These are phyloP conservation scores for Tilletia indica DNA, from an alignment of 1,284 basidiomycete species.

Conservation along the genomic window DNA sequence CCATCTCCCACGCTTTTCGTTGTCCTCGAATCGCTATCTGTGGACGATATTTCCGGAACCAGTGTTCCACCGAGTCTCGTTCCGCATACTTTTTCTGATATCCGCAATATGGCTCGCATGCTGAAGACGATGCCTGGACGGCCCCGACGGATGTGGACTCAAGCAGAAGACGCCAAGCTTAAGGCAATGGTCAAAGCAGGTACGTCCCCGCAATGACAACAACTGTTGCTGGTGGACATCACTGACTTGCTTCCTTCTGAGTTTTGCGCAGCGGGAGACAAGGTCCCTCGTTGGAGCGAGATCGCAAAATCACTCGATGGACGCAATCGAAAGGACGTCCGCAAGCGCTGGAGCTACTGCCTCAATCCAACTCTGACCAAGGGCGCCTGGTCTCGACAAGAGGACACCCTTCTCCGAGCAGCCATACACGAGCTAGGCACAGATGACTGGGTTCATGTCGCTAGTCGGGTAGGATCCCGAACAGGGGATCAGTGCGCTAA, in stretches of 20 bases:
- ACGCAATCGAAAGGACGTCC: slow-evolving; percentile 11
- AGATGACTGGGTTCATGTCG: slow-evolving; percentile 14
- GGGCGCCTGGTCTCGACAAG: slow-evolving; percentile 10
- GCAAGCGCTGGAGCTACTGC: slow-evolving; percentile 10
- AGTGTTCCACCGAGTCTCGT: not conserved
- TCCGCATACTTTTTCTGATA: not conserved
- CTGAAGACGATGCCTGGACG: not conserved
- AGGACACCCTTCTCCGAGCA: slow-evolving; percentile 4
- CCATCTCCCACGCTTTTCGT: no score
- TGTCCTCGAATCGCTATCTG: not conserved
- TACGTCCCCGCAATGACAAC: not conserved
- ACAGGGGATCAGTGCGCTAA: slow-evolving; percentile 15
- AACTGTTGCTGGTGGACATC: not conserved
- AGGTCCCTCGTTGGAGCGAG: slow-evolving; percentile 11
- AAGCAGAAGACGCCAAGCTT: slow-evolving; percentile 15
- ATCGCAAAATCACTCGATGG: slow-evolving; percentile 3
- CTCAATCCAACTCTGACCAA: slow-evolving; percentile 14
- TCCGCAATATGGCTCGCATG: not conserved
- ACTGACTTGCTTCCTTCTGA: not conserved
- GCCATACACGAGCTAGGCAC: slow-evolving; percentile 6
- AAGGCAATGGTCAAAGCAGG: slow-evolving; percentile 12
- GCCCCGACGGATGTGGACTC: slow-evolving; percentile 9
- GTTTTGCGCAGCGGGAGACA: not conserved
- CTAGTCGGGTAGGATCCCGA: slow-evolving; percentile 6
- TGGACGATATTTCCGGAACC: no score